Base-by-base conservation (phyloP, 352 stramenopile species). In the Globisporangium mamillatum region DNA sequence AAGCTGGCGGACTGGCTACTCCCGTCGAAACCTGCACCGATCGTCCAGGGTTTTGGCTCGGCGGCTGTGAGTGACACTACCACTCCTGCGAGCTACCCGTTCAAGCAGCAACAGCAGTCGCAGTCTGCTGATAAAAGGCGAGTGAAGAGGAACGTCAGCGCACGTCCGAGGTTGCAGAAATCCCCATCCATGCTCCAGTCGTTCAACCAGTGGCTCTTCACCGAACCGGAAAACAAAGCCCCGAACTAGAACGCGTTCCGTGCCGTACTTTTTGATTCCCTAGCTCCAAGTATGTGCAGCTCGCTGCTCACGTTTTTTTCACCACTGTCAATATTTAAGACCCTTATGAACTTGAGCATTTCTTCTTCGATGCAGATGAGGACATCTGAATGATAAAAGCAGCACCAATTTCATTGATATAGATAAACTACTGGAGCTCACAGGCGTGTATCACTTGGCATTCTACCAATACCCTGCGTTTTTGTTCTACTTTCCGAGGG, bases 201-300 rank as follows among this genome's bases (percentile, higher is more conserved):
- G 2, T 75, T 90, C 18, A 77, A 88, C 54, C 78, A 90, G 53
- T 89, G 80, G 80, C 64, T 90, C 16, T 90, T 87, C 59, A 79
- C 71, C 0, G 76, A 86, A 20, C 77, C 75, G 29, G 75, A 82
- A 27, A 74, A 75, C 34, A 82, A 77, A 3, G 66, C 72, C 46
- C 58, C 72, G 67, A 67, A 70, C 74, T 70, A 59, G 24, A 9
- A 0, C 2, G 27, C 25, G 16, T 41, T 20, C 25, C 56, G 12
- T 34, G 27, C 36, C 12, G 27, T 44, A 8, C 8, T 41, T 60
- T 41, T 60, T 27, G 27, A 60, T 1, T 18, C 20, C 41, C 44
- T 22, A 52, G 44, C 44, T 22, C 44, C 18, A 20, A n/a, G 38
- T 27, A 38, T 7, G 25, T 22, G 54, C 1, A 60, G 14, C 14